Base-by-base conservation (phyloP, 1,284 basidiomycete genomes). In the Peniophora sp. region DNA sequence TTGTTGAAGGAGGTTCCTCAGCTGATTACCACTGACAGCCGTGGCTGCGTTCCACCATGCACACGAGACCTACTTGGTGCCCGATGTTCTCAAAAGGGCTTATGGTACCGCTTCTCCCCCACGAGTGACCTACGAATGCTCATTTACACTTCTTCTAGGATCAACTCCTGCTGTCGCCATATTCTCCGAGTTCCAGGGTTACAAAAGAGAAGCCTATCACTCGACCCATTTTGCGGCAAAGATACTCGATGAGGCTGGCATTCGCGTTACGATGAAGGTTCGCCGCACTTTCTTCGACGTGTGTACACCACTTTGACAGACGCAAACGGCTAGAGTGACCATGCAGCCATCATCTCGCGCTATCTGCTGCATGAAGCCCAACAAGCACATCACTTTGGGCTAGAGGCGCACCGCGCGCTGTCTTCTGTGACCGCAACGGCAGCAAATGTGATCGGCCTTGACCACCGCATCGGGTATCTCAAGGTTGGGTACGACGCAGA, bases 31-130 rank as follows among this genome's bases (percentile, higher is more conserved):
- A 6, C 27, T 32, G 12, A 32, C 12, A 32, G 27, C 83, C 3
- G 76, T 92, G 52, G 83, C 88, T 1, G 83, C 85, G 0, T 85
- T 95, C 65, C 92, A 95, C 63, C 90, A 94, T 60, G 91, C 92
- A 0, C 82, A 83, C 54, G 89, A 92, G 61, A 83, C 91, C 1
- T 95, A 89, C 64, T 77, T 95, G 16, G 84, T 92, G 20, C 89
- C 91, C 1, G 82, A 83, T 36, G 65, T 90, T 2, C 70, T 96
- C 50, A 92, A 90, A 64, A 72, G 75, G 61, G 77, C 83, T 25
- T 92, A 79, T 55, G 65, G 63, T 43, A 12, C 25, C 25, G 10
- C 20, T 36, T 27, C 24, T n/a, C n/a, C n/a, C 17, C 27, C 32
- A 3, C 16, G 2, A 14, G 24, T 45, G 19, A 17, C 23, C 10